Evolutionary conservation across 2,329 filamentous ascomycete genomes (phyloP).

Genomic region (Sarocladiaceae sp.): DNA sequence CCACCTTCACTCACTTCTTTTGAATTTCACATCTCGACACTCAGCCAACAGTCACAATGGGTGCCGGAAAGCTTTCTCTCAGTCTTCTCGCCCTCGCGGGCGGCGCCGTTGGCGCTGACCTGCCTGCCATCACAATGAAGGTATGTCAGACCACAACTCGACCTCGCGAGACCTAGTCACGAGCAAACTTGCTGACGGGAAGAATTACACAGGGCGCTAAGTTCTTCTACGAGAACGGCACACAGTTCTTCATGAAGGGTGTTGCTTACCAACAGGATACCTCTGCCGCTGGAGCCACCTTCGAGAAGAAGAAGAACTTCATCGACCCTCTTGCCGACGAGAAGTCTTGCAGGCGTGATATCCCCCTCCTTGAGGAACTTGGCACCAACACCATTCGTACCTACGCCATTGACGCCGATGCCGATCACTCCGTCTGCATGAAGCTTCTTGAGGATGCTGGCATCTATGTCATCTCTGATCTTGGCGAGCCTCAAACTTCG

Average conservation of each 20-base stretch:
- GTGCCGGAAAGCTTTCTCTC: slow-evolving; percentile 25
- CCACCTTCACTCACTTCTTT: not conserved
- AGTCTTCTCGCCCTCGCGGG: slow-evolving; percentile 37
- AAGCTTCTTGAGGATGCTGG: slow-evolving; percentile 72
- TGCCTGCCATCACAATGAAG: slow-evolving; percentile 66
- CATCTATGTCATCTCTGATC: slow-evolving; percentile 93
- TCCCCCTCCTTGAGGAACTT: slow-evolving; percentile 74
- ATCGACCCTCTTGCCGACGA: slow-evolving; percentile 77
- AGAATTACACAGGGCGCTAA: slow-evolving; percentile 58
- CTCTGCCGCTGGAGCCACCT: slow-evolving; percentile 48
- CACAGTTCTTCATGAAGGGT: slow-evolving; percentile 77
- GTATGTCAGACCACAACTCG: slow-evolving; percentile 36
- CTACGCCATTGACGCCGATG: slow-evolving; percentile 81
- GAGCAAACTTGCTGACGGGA: slow-evolving; percentile 4
- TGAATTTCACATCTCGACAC: not conserved
- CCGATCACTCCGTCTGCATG: slow-evolving; percentile 84
- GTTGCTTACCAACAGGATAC: slow-evolving; percentile 90
- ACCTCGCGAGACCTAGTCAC: too few species aligned
- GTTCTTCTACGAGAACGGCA: slow-evolving; percentile 80
- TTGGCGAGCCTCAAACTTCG: slow-evolving; percentile 75
- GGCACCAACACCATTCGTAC: slow-evolving; percentile 92
- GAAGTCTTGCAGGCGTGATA: slow-evolving; percentile 73
- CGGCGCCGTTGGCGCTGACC: slow-evolving; percentile 36
- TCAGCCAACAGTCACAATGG: slow-evolving; percentile 24
- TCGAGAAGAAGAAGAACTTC: slow-evolving; percentile 52